A percentile compares a stretch with the other conserved stretches of the same genome.
phyloP scores from a whole-genome alignment of 2,329 filamentous ascomycete genomes.

The Claviceps lovelessii region DNA sequence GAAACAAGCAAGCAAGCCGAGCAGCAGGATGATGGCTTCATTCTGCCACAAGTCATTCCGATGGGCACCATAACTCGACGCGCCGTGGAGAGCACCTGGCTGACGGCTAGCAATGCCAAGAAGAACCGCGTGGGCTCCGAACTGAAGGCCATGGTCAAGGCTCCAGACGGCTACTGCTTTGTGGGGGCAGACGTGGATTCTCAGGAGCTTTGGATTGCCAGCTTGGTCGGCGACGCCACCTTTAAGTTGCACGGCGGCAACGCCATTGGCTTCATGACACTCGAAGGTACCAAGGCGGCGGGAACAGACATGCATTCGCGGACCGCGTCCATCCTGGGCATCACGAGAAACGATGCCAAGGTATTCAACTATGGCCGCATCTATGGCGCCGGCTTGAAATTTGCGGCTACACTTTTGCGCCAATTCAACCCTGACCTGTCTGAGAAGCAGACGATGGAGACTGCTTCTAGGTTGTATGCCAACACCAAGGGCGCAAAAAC shows the following conservation, averaged over 20 bases:
- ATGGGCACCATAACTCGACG: conserved; percentile 96
- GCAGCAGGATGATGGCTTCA: conserved; percentile 47
- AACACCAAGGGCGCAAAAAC: conserved; percentile 87
- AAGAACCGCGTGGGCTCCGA: conserved; percentile 91
- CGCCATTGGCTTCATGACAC: conserved; percentile 96
- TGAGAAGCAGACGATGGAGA: conserved; percentile 61
- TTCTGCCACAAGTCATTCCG: conserved; percentile 86
- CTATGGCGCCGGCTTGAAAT: conserved; percentile 92
- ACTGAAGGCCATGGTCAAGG: conserved; percentile 89
- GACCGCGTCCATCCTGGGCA: conserved; percentile 81
- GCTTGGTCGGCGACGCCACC: conserved; percentile 81
- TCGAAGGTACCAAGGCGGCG: conserved; percentile 87
- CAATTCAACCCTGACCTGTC: conserved; percentile 84
- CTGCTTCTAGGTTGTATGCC: conserved; percentile 68
- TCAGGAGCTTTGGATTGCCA: conserved; percentile 96
- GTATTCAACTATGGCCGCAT: conserved; percentile 98
- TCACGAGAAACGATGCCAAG: conserved; percentile 89
- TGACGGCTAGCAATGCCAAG: conserved; percentile 95
- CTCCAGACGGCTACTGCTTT: conserved; percentile 80
- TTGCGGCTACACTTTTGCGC: conserved; percentile 74
- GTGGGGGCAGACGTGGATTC: conserved; percentile 97
- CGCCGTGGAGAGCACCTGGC: conserved; percentile 94
- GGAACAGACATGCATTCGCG: conserved; percentile 91
- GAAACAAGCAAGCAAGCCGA: conserved; percentile 7
- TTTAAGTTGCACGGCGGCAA: conserved; percentile 94